Base-by-base conservation (phyloP, 176 grass and related monocot genomes). In the Pharus latifolius region DNA sequence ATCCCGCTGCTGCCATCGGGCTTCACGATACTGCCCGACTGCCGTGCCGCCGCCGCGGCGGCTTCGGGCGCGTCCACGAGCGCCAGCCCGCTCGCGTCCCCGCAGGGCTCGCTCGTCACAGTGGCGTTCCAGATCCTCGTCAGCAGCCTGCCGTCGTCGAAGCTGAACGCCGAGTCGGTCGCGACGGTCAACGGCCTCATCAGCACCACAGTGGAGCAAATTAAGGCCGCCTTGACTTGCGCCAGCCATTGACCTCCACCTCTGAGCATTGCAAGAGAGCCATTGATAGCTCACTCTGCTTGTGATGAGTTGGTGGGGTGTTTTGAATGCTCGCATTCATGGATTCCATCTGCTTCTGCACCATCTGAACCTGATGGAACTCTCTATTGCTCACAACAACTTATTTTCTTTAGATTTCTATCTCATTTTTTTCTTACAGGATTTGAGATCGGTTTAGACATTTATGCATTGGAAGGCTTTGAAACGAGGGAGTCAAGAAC, bases 401-500 rank as follows among this genome's bases (percentile, higher is more conserved):
- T 53, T 1, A 18, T 25, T 1, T 34, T 53, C 10, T 51, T 44
- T 69, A 76, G 49, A 49, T 70, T 65, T 72, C 49, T 6, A 14
- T 18, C 14, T 33, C 34, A n/a, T 64, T 54, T 49, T 14, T 33
- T 33, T 45, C 14, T 54, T 51, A 22, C 72, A 63, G 65, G 56
- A 61, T 70, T 53, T 7, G 52, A n/a, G n/a, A n/a, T 51, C 32
- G 6, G 63, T 47, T 47, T 82, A 67, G 72, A 43, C 53, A 76
- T 70, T 67, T 41, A 41, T 82, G 72, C 43, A 38, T 80, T 30
- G 18, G 35, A 54, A 78, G 74, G 55, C 66, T 86, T 49, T 47
- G 40, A 75, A 61, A 76, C 6, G 77, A 89, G 87, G 87, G 75
- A 98, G 96, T 95, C 96, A 99, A 95, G 96, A 99, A 99, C 96